Base-by-base conservation (phyloP, 164 flowering plant species). In the Pachysandra terminalis region DNA sequence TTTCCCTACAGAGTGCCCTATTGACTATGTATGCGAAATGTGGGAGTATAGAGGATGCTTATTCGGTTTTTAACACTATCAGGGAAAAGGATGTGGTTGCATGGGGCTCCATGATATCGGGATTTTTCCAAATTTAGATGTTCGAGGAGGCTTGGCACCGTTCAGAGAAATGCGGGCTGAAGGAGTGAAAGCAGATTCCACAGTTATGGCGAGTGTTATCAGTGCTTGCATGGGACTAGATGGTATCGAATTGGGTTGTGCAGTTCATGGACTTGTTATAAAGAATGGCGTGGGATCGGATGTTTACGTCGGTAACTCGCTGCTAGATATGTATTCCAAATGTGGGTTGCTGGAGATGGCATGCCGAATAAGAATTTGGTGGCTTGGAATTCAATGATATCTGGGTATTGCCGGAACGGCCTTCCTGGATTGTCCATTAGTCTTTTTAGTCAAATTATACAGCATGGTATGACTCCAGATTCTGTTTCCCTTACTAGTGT, bases 71-170 rank as follows among this genome's bases (percentile, higher is more conserved):
- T 51, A 19, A 19, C 32, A 21, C 55, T 35, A 78, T 82, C 56
- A 56, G 74, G 56, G 80, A 78, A 61, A 81, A 68, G 73, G 91
- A 87, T 72, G 35, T 73, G 27, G 73, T 82, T 52, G 77, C 81
- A 49, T 87, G 85, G 84, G 81, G 91, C 15, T 79, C 91, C 53
- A 81, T 87, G 83, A 71, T 85, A 37, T 72, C 81, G 16, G 87
- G 86, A 26, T 70, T 81, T 52, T 81, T 78, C 67, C 82, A 78
- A 58, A 79, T 78, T 27, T 41, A 66, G 51, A 83, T 75, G 45
- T 76, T 75, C 22, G 22, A 55, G 58, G 83, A 79, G 64, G 87
- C 81, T 64, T 85, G 41, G 65, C 69, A 13, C 63, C 75, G 63
- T 79, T 78, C 64, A 74, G 45, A 53, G 68, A 25, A 32, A 82